Percentiles rank a stretch among this genome's conserved stretches.
Conservation (phyloP, 2,329 filamentous ascomycete genomes). For the Exutisphaerella laricina region DNA sequence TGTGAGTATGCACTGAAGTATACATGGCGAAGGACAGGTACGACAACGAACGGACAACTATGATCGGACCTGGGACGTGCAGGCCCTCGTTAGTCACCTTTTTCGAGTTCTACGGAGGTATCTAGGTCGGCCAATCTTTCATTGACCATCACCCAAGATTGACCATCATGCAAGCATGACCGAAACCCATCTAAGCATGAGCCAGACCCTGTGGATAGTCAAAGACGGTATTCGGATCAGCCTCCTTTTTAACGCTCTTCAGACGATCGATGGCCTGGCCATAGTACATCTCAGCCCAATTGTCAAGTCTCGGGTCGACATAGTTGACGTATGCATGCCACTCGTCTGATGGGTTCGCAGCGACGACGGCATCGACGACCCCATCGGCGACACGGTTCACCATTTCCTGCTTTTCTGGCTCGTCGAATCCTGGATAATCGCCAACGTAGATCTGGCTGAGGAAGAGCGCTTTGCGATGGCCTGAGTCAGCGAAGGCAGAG, state of each 20-base stretch:
- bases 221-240: conserved; percentile 13
- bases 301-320: conserved; percentile 14
- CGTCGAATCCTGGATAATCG: conserved; percentile 13
- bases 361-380: conserved; percentile 9
- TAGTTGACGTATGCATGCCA: conserved; percentile 20
- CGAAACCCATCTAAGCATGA: conserved; percentile 6
- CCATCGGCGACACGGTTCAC: conserved; percentile 10
- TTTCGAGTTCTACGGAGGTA: no score
- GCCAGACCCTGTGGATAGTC: conserved; percentile 17
- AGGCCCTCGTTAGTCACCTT: no score
- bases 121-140: no score
- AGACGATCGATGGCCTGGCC: conserved; percentile 10
- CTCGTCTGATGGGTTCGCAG: conserved; percentile 4
- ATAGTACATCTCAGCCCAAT: conserved; percentile 15
- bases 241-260: conserved; percentile 10
- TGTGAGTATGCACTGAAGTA: no score
- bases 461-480: conserved; percentile 12
- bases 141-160: no score
- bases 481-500: conserved; percentile 10
- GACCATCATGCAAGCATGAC: no score
- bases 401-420: conserved; percentile 5
- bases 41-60: no score
- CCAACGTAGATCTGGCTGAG: conserved; percentile 15
- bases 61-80: no score
- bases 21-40: no score